Conservation (phyloP, 225 moss, liverwort and hornwort species). For the Polytrichum commune region DNA sequence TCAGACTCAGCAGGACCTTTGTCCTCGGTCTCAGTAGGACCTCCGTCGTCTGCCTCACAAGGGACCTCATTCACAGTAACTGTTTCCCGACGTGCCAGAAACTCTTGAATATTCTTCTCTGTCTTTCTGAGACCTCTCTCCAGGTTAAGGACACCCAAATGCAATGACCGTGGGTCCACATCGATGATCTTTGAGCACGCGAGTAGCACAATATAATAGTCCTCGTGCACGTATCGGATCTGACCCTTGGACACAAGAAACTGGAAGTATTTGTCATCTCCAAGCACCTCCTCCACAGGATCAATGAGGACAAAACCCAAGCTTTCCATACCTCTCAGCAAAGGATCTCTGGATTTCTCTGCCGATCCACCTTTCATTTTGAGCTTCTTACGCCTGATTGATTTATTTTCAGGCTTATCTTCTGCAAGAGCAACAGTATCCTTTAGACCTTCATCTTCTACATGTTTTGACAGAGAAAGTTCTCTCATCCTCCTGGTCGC, state of each 20-base stretch:
- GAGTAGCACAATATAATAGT: conserved; percentile 68
- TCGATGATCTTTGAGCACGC: conserved; percentile 70
- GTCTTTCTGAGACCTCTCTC: conserved; percentile 63
- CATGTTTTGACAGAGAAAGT: neutral
- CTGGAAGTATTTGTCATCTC: conserved; percentile 32
- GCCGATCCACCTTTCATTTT: conserved; percentile 6
- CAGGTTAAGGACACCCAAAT: conserved; percentile 56
- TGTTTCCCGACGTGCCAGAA: conserved; percentile 13
- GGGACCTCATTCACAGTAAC: no score
- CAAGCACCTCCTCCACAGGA: conserved; percentile 26
- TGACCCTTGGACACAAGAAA: neutral
- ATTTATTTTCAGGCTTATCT: conserved; percentile 3
- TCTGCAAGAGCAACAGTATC: neutral
- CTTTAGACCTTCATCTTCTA: neutral
- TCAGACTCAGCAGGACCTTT: no score
- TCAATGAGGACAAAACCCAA: conserved; percentile 63
- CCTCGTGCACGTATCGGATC: conserved; percentile 57
- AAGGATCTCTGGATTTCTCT: conserved; percentile 24
- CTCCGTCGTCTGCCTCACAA: no score
- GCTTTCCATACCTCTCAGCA: conserved; percentile 59
- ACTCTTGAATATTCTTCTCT: conserved; percentile 52
- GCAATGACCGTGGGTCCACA: conserved; percentile 64
- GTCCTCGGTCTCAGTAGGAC: no score
- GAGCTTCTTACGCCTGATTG: no score
- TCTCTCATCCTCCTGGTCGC: neutral